Base-by-base conservation (phyloP, 1,284 basidiomycete genomes). In the Microbotryum silenes-acaulis region DNA sequence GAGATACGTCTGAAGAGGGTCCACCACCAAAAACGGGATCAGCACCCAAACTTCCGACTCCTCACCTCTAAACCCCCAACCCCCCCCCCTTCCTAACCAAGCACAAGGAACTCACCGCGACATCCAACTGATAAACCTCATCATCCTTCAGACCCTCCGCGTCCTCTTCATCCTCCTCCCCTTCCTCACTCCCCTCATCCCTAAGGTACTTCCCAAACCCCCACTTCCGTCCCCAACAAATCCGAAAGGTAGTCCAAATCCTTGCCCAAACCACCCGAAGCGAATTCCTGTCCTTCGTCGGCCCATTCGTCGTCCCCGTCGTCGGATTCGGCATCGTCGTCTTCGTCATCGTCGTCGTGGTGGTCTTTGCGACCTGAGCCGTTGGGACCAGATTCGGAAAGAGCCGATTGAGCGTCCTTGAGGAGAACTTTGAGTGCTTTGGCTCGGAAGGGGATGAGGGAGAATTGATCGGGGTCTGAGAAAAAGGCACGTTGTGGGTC, bases 291-390 rank as follows among this genome's bases (percentile, higher is more conserved):
- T 12, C 70, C 89, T 72, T 91, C 89, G 68, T 91, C 90, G 12
- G 83, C 81, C 91, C 91, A 94, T 33, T 89, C 88, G 48, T 90
- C 89, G 67, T 91, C 88, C 72, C 92, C 91, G 67, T 91, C 89
- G 10, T 84, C 86, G 18, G 77, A 72, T 16, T 73, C 75, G 7
- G 71, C 70, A 51, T 84, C 83, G 33, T 84, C 76, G 25, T 83
- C 44, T 7, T 50, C 82, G 57, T 78, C 78, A 31, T 72, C 72
- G 48, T 80, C 80, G 48, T 79, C 81, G 58, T 81, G 79, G 5
- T 80, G 80, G 56, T 78, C 77, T 54, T 87, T 29, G 60, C 80
- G 16, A 82, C 37, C 80, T 6, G 86, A 82, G 0, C 83, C 79
- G 69, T 88, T 87, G 37, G 16, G 37, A 12, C 1, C 14, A 21